Conservation (phyloP, 208 protist genomes). For the Leishmania mexicana region DNA sequence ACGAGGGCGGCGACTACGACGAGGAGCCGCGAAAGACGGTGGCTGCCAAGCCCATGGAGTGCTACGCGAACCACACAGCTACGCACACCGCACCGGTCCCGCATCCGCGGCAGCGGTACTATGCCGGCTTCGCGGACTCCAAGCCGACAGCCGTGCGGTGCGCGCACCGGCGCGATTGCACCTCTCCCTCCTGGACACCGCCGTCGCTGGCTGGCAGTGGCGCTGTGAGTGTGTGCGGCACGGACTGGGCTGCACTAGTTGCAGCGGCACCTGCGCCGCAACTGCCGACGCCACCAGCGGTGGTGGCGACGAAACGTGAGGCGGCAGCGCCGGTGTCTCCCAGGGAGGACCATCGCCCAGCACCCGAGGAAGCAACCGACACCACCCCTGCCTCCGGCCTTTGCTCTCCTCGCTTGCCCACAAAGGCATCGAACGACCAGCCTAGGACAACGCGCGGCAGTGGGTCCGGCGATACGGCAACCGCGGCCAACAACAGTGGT, state of each 20-base stretch:
- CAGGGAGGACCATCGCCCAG: background rate
- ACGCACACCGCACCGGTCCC: background rate
- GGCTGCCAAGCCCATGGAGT: slow-evolving; percentile 12
- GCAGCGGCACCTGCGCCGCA: slow-evolving; percentile 6
- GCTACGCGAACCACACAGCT: background rate
- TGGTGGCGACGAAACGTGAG: background rate
- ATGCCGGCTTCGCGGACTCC: slow-evolving; percentile 12
- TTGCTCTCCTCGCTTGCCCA: background rate
- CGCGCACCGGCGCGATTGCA: slow-evolving; percentile 5
- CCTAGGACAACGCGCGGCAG: background rate
- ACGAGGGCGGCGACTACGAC: background rate
- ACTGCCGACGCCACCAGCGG: background rate
- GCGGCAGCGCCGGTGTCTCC: slow-evolving; percentile 3
- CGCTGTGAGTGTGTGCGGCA: background rate
- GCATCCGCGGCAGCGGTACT: background rate
- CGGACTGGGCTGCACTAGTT: slow-evolving; percentile 34
- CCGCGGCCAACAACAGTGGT: slow-evolving; percentile 8
- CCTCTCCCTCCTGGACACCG: slow-evolving; percentile 27
- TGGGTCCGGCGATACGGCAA: background rate
- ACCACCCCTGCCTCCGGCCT: background rate
- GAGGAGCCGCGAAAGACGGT: slow-evolving; percentile 22
- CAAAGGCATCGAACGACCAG: background rate
- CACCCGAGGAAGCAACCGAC: background rate
- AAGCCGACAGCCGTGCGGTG: slow-evolving; percentile 20
- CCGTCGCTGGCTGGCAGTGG: slow-evolving; percentile 17